A percentile compares a stretch with the other conserved stretches of the same genome.
phyloP scores from a whole-genome alignment of 768 basidiomycete species.

The Boletus tomentosulus region DNA sequence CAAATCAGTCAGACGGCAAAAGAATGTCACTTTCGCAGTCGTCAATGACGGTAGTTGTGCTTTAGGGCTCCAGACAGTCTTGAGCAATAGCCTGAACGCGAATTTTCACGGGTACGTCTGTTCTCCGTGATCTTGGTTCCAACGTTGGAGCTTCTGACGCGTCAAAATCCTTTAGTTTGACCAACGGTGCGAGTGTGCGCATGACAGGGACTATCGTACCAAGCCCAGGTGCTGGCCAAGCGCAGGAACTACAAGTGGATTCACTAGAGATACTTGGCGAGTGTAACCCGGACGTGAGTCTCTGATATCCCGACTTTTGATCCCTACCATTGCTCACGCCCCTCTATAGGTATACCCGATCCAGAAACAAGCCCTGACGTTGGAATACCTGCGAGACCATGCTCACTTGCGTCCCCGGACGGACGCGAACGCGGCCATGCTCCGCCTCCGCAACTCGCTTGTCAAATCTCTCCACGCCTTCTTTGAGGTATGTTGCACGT shows the following conservation, averaged over 20 bases:
- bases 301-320: neutral
- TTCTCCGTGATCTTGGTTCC: neutral
- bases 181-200: slow-evolving; percentile 53
- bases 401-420: slow-evolving; percentile 87
- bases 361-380: slow-evolving; percentile 79
- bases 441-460: slow-evolving; percentile 64
- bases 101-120: slow-evolving; percentile 18
- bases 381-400: slow-evolving; percentile 80
- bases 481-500: slow-evolving; percentile 57
- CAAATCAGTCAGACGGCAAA: slow-evolving; percentile 80
- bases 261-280: slow-evolving; percentile 47
- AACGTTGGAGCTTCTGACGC: neutral
- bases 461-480: slow-evolving; percentile 55
- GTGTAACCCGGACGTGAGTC: slow-evolving; percentile 53
- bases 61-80: slow-evolving; percentile 74
- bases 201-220: slow-evolving; percentile 43
- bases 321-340: slow-evolving; percentile 4
- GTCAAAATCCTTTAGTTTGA: slow-evolving; percentile 34
- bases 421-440: slow-evolving; percentile 62
- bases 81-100: slow-evolving; percentile 33
- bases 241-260: slow-evolving; percentile 49
- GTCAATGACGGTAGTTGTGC: slow-evolving; percentile 76
- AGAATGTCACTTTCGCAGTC: slow-evolving; percentile 81
- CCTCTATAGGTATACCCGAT: slow-evolving; percentile 73
- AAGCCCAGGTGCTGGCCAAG: slow-evolving; percentile 50